A percentile compares a stretch with the other conserved stretches of the same genome.
Conservation (phyloP, 1,139 yeast genomes). For the Magnusiomyces paraingens region DNA sequence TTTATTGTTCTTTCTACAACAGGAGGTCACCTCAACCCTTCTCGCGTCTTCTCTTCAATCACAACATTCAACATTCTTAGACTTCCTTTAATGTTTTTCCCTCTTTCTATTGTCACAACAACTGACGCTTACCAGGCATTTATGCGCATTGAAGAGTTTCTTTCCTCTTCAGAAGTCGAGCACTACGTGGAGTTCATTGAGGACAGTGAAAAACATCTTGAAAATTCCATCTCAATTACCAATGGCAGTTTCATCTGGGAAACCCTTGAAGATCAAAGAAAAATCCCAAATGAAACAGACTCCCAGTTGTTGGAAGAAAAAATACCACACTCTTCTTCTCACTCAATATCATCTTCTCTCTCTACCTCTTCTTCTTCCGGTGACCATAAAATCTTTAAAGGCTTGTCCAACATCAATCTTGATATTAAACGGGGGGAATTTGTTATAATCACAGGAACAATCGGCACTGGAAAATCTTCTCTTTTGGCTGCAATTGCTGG, state of each 20-base stretch:
- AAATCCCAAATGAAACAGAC: constrained; percentile 6
- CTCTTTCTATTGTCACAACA: constrained; percentile 54
- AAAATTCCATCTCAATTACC: constrained; percentile 42
- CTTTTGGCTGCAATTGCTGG: constrained; percentile 57
- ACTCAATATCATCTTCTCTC: not conserved
- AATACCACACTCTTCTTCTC: not conserved
- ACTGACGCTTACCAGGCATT: constrained; percentile 63
- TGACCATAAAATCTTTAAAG: constrained; percentile 30
- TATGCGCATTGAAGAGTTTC: constrained; percentile 49
- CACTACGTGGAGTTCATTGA: constrained; percentile 33
- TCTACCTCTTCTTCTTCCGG: not conserved
- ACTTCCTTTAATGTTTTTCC: constrained; percentile 66
- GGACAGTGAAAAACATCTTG: constrained; percentile 29
- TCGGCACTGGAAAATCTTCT: constrained; percentile 67
- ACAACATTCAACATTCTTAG: constrained; percentile 64
- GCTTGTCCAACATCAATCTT: constrained; percentile 44
- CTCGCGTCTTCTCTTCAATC: constrained; percentile 68
- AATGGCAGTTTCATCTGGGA: constrained; percentile 69
- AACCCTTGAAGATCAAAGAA: constrained; percentile 30
- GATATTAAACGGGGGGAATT: constrained; percentile 50
- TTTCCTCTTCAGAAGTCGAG: constrained; percentile 39
- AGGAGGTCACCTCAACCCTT: constrained; percentile 49
- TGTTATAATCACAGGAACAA: constrained; percentile 56
- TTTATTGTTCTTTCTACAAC: constrained; percentile 67
- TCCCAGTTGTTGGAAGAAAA: constrained; percentile 11